Base-by-base conservation (phyloP, 1,284 basidiomycete genomes). In the Ganoderma lucidum region DNA sequence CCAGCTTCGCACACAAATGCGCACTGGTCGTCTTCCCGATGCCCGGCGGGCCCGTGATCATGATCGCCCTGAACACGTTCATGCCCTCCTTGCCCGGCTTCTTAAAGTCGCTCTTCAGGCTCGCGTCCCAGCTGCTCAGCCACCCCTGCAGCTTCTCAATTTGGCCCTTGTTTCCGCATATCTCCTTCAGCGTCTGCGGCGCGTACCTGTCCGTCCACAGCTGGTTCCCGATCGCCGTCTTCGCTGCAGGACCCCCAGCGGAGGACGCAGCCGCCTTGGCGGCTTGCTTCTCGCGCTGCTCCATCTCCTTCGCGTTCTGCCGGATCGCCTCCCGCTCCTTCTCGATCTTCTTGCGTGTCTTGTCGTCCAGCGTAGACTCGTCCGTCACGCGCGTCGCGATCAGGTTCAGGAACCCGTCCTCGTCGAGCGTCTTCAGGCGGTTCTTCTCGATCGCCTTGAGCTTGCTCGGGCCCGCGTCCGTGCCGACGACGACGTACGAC, bases 1-100 rank as follows among this genome's bases (percentile, higher is more conserved):
- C 95, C 32, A 94, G 81, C 78, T 93, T 93, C 2, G 97, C 96
- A 69, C 95, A 93, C 41, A 99, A 78, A 81, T 99, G 97, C 0
- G 97, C 97, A 70, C 94, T 94, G 0, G 96, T 98, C 5, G 97
- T 99, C 84, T 99, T 99, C 39, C 97, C 97, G 68, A 99, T 98
- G 2, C 98, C 97, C 4, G 97, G 97, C 2, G 97, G 91, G 0
- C 97, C 97, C 1, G 95, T 95, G 70, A 99, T 91, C 70, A 99
- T 83, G 1, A 98, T 88, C 2, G 96, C 96, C 23, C 96, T 90
- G 79, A 88, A 98, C 23, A 92, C 83, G 72, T 96, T 96, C 89
- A 93, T 94, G 0, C 90, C 96, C 71, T 90, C 90, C 81, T 97
- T 97, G 1, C 97, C 97, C 0, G 96, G 96, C 78, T 97, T 98